Percentiles rank a stretch among this genome's conserved stretches.
These are phyloP conservation scores for Talaromyces funiculosus DNA, from an alignment of 2,329 filamentous ascomycete genomes.

Conservation along the genomic window DNA sequence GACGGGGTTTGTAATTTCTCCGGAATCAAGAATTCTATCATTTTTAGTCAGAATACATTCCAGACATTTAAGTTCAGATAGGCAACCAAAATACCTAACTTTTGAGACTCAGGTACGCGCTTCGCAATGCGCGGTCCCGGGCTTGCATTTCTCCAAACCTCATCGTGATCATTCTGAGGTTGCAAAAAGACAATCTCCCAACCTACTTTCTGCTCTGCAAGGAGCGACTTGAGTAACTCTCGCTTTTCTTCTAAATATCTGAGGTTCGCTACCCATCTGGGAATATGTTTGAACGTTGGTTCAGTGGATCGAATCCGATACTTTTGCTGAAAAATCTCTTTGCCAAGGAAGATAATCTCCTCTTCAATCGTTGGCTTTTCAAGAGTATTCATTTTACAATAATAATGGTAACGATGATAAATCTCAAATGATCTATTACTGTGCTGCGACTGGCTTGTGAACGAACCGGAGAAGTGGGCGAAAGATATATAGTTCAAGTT, in stretches of 20 bases:
- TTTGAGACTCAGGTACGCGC: neutral
- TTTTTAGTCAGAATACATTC: neutral
- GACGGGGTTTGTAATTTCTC: neutral
- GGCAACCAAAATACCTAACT: neutral
- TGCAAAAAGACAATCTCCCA: conserved; percentile 8
- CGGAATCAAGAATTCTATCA: neutral
- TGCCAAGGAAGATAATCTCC: neutral
- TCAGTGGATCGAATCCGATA: no score
- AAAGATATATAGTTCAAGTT: no score
- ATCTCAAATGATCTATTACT: no score
- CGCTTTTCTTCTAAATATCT: neutral
- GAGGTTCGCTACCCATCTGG: neutral
- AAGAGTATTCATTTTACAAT: neutral
- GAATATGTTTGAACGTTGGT: neutral
- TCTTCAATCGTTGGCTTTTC: neutral
- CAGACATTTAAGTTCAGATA: neutral
- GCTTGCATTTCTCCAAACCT: neutral
- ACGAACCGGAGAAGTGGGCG: no score
- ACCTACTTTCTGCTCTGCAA: neutral
- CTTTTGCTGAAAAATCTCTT: neutral
- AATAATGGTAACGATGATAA: no score
- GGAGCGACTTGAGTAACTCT: neutral
- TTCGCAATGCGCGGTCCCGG: neutral
- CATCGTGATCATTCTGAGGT: conserved; percentile 2
- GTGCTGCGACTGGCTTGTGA: no score